A percentile compares a stretch with the other conserved stretches of the same genome.
Conservation (phyloP, 208 protist species). For the Crithidia mellificae region DNA sequence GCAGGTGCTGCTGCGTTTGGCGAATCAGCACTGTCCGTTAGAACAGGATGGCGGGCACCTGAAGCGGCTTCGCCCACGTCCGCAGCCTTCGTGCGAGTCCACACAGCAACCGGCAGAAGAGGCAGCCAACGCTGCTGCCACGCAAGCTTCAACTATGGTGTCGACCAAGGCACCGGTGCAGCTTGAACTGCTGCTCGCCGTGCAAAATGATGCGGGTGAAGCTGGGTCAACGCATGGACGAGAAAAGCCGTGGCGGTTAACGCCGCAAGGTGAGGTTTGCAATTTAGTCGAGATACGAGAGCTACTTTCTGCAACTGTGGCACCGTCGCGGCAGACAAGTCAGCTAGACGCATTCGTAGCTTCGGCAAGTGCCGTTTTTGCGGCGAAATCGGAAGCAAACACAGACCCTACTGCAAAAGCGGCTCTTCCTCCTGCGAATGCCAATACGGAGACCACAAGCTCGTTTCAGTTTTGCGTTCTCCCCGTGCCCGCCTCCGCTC, state of each 20-base stretch:
- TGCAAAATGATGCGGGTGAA: not conserved
- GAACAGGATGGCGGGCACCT: constrained; percentile 44
- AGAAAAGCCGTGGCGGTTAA: no score
- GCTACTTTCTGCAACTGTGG: not conserved
- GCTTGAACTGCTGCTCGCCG: constrained; percentile 21
- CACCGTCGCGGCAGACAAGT: not conserved
- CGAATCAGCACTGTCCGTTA: constrained; percentile 64
- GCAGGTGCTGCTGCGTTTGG: constrained; percentile 49
- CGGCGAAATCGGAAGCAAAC: no score
- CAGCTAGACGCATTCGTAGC: not conserved
- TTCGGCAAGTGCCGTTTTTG: no score
- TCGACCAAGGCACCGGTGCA: not conserved
- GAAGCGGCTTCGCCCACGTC: constrained; percentile 68
- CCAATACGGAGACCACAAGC: no score
- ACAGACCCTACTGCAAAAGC: no score
- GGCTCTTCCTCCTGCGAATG: no score
- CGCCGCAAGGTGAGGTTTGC: not conserved
- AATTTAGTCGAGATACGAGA: not conserved
- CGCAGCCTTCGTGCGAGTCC: not conserved
- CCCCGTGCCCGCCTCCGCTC: constrained; percentile 48
- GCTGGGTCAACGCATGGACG: not conserved
- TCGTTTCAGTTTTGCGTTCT: constrained; percentile 35
- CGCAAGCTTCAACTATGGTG: no score
- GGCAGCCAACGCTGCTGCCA: no score
- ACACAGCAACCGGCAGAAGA: not conserved